Evolutionary conservation across 192 early-diverging fungal species (phyloP), one percentile per base, ranked within the genome.

Genomic region (Pecoramyces ruminantium): DNA sequence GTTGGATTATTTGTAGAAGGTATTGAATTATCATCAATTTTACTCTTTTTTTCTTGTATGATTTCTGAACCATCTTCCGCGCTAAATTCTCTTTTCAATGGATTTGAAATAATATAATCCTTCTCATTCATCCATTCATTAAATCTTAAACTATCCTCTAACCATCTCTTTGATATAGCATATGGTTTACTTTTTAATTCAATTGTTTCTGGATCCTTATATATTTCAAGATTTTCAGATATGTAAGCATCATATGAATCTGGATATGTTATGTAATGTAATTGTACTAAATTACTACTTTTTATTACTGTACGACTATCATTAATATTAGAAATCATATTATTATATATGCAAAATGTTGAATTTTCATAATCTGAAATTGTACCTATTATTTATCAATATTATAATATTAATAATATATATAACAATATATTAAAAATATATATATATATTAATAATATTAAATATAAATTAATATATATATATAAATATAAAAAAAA

Each of bases 41-140:
- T 67, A n/a, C 4, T 67, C 25, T 67, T 67, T n/a, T 67, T 67
- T 16, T 82, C 77, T 29, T 34, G 81, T 14, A n/a, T 58, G 30
- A 38, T 39, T 80, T 78, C 58, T 28, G 78, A 29, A 94, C 94
- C 13, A 3, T 67, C 51, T 6, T 51, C 42, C 17, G 13, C 17
- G 21, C 2, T 21, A 5, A 67, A n/a, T 67, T 67, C 51, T 67
- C 51, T 67, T 67, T 67, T 67, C n/a, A 67, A 67, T 67, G 51
- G 51, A 67, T 67, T 67, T 11, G 4, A 3, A 51, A 51, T 51
- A 11, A 67, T 25, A 81, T 95, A 96, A 81, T 96, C 95, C 83
- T 95, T 93, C 82, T 94, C 94, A 80, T 93, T 94, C 88, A 93
- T 92, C 92, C 93, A 92, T 83, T 96, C 94, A 85, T 92, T 92